These are phyloP conservation scores for Claviceps sp. DNA, from an alignment of 2,329 filamentous ascomycete species.

Conservation along the genomic window DNA sequence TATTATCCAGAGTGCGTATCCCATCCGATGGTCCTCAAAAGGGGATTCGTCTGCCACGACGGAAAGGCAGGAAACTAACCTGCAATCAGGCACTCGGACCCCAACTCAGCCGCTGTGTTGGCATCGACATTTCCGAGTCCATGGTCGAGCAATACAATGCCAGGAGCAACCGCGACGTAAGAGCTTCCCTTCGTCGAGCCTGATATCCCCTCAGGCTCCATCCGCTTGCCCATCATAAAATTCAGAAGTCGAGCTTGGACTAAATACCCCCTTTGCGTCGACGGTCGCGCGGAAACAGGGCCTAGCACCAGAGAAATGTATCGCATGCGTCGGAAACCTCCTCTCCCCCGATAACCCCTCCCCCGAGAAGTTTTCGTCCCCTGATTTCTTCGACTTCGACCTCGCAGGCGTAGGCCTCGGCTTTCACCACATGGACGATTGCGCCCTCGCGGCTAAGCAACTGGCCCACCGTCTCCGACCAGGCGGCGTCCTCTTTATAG, in stretches of 20 bases:
- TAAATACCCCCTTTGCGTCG: too few species aligned
- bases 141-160: slow-evolving; percentile 59
- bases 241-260: too few species aligned
- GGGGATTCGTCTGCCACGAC: too few species aligned
- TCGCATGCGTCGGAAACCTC: slow-evolving; percentile 45
- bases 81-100: slow-evolving; percentile 11
- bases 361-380: slow-evolving; percentile 41
- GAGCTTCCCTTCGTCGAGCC: slow-evolving; percentile 1
- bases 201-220: too few species aligned
- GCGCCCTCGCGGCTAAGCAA: slow-evolving; percentile 41
- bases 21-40: too few species aligned
- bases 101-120: slow-evolving; percentile 40
- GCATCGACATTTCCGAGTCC: slow-evolving; percentile 56
- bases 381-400: slow-evolving; percentile 58
- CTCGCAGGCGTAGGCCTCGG: slow-evolving; percentile 48
- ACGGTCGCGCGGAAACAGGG: slow-evolving; percentile 22
- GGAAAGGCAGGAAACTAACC: neutral
- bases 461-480: slow-evolving; percentile 48
- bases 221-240: too few species aligned
- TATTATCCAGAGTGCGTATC: slow-evolving; percentile 35
- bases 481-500: slow-evolving; percentile 53
- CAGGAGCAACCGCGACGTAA: slow-evolving; percentile 39
- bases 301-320: slow-evolving; percentile 37
- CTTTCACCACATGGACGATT: slow-evolving; percentile 56
- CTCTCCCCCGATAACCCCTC: slow-evolving; percentile 29